Percentiles rank a stretch among this genome's conserved stretches.
Conservation (phyloP, 805 yeast genomes). For the Jamesozyma spencerorum region DNA sequence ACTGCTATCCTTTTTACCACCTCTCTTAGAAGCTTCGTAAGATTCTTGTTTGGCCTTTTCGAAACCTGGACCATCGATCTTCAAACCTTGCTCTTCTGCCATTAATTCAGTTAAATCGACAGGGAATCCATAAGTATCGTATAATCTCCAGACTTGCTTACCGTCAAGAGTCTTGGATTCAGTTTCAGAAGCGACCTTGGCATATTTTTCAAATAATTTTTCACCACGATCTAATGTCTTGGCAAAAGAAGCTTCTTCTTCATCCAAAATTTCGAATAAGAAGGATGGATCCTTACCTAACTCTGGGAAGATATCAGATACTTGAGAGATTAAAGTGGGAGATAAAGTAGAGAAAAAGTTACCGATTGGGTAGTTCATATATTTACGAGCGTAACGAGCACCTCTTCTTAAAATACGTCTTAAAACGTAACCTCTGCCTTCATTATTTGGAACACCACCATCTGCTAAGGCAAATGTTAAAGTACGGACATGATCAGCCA, state of each 20-base stretch:
- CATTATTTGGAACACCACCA: constrained; percentile 99
- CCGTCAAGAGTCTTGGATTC: constrained; percentile 76
- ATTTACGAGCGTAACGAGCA: constrained; percentile 91
- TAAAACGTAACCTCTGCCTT: constrained; percentile 96
- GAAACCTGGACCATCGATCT: constrained; percentile 85
- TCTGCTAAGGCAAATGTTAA: constrained; percentile 92
- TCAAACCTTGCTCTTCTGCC: constrained; percentile 96
- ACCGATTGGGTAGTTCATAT: constrained; percentile 92
- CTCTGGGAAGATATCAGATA: constrained; percentile 86
- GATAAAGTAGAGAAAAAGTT: constrained; percentile 85
- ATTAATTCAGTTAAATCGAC: constrained; percentile 93
- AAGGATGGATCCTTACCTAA: constrained; percentile 59
- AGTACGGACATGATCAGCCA: constrained; percentile 98
- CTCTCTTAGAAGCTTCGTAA: constrained; percentile 90
- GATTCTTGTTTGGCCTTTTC: constrained; percentile 85
- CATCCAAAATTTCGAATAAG: constrained; percentile 84
- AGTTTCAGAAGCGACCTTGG: constrained; percentile 67
- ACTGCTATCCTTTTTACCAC: constrained; percentile 52
- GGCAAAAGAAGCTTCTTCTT: constrained; percentile 91
- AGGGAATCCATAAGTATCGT: constrained; percentile 98
- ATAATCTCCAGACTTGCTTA: constrained; percentile 94
- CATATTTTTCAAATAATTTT: constrained; percentile 88
- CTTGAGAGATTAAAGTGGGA: constrained; percentile 86
- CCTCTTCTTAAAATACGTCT: constrained; percentile 98
- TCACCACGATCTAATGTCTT: constrained; percentile 97